Evolutionary conservation across 2,329 filamentous ascomycete genomes (phyloP), one percentile per base, ranked within the genome.

Genomic region (Aspergillus latus): DNA sequence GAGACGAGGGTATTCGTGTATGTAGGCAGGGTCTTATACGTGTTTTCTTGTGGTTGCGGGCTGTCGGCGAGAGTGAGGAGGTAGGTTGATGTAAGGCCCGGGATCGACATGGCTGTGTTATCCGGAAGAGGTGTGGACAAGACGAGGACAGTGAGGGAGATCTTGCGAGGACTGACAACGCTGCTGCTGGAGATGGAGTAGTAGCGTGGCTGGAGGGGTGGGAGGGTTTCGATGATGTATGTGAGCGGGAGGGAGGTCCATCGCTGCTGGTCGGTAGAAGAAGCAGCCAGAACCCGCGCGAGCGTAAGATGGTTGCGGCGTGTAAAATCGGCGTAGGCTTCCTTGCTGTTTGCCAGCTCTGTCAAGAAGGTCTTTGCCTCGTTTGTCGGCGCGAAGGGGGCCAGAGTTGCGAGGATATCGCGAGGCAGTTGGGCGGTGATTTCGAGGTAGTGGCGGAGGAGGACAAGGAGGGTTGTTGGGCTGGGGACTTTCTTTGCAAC

Each of bases 21-120:
- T 15, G 46, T 46, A 26, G 51, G 47, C 9, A 40, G 21, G 30
- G 30, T 47, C 5, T 39, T 28, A 6, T 42, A 32, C 4, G 15
- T 21, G 26, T 43, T 29, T 26, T 13, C 4, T 5, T 21, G n/a
- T 5, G 39, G 7, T 42, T 11, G 37, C 11, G 49, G 44, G 63
- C 55, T 44, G 61, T 56, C 60, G 8, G 64, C 63, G n/a, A 68
- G 57, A 26, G 92, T 91, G 54, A 96, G 78, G 29, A 97, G 84
- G 68, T 97, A 97, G 78, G 97, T 97, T 57, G 93, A 96, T 11
- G 92, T 88, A 50, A 97, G 90, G 67, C 93, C 93, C 68, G 90
- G 90, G 76, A 97, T 88, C 51, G 93, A 69, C 63, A 86, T 85
- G 28, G 83, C 78, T n/a, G 59, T 44, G 47, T 90, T 86, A 48